Evolutionary conservation across 2,329 filamentous ascomycete genomes (phyloP), one percentile per base, ranked within the genome.

Genomic region (Paracamarosporium sp.): DNA sequence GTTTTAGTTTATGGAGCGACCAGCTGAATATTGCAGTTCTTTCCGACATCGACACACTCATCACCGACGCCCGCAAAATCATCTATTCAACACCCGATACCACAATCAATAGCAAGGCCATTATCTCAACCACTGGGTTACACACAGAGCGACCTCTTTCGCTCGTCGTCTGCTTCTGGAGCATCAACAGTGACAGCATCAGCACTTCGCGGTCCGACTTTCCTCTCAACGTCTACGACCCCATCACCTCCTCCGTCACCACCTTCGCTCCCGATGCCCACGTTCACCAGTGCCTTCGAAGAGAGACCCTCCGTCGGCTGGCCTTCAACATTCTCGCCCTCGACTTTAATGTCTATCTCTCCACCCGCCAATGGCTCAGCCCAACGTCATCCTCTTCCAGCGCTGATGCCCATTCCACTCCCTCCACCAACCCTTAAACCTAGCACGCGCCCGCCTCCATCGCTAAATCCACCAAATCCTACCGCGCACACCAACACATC

Each of bases 341-440:
- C 65, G 22, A 63, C 56, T 17, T 65, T 66, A 24, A 53, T 68
- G 22, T 68, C 71, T 0, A 30, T 71, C 1, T 69, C 70, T 1
- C 66, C 67, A 12, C 67, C 67, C 2, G 63, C 63, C 1, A 72
- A 68, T 25, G 62, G 64, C 25, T 64, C 64, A 38, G 40, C 55
- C 50, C 36, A 55, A 52, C 48, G 50, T 50, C 52, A 74, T 69
- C 63, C 53, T 2, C 56, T 73, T 20, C 63, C 69, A 0, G 55
- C 57, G 3, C 58, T 76, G 13, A 68, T 64, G 17, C 73, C 71
- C n/a, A 53, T 76, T 15, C 70, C 72, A 4, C 62, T 76, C 2
- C 73, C 73, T 17, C 72, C 73, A 25, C 70, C 68, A 25, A 73
- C 67, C 4, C 58, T 76, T 13, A 73, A 66, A 51, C 73, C 73